Evolutionary conservation across 139 green algal genomes (phyloP), one percentile per base, ranked within the genome.

Genomic region (Klebsormidium nitens): DNA sequence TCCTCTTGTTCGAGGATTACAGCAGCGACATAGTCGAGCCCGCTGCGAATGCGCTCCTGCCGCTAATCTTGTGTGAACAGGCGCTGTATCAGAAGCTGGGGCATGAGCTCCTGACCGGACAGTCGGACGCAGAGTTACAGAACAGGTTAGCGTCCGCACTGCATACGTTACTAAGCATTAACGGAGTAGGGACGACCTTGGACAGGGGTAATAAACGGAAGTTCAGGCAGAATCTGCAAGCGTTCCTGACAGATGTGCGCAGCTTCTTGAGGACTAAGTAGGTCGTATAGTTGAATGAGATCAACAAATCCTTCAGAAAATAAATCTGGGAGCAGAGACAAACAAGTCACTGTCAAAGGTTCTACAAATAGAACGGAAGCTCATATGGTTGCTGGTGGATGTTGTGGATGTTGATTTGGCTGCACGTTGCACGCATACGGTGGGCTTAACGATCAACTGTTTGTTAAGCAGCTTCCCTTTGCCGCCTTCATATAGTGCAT

Each of bases 1-100:
- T 66, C 11, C 8, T 72, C 8, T 72, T 74, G 5, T 72, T 72
- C 44, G 50, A 35, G 5, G 44, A 72, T 66, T 72, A 8, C 58
- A 71, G 64, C 19, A 11, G 6, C 48, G 47, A 71, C 6, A 17
- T 71, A 5, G 5, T 72, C 3, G 66, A 74, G 36, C 66, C 66
- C 23, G 56, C 66, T 39, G 66, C 66, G 23, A 55, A 74, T 72
- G 66, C 58, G 31, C 66, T 74, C 72, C 56, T 74, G 5, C 56
- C 66, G 4, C 58, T 74, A 26, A 68, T 74, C 5, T 23, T 74
- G 11, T 74, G 66, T 68, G 48, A 74, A 4, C 35, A 38, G 58
- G 28, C 26, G 8, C 37, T 3, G 4, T 74, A 74, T 68, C 59
- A 68, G 59, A 5, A 5, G 35, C 44, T 68, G 59, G 59, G 34